Conservation (phyloP, 257 asterid genomes). For the Petunia secreta region DNA sequence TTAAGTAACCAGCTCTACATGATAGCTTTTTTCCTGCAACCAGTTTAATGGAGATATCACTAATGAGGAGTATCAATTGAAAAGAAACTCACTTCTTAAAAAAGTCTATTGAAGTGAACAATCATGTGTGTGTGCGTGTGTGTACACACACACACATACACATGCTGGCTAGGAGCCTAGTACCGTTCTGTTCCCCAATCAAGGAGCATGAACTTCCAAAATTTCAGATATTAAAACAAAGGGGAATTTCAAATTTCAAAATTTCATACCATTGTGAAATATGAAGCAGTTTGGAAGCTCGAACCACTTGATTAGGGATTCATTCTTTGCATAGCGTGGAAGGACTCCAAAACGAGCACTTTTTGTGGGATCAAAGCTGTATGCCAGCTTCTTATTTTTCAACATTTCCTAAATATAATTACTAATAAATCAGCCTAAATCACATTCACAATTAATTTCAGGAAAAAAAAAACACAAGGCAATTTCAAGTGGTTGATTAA, state of each 20-base stretch:
- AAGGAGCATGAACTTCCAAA: neutral
- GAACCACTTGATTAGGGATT: constrained; percentile 83
- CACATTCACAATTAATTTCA: neutral
- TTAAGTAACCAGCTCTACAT: neutral
- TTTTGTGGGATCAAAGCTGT: constrained; percentile 75
- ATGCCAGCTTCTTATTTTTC: constrained; percentile 68
- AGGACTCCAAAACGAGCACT: constrained; percentile 95
- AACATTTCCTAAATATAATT: constrained; percentile 80
- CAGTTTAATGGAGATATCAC: neutral
- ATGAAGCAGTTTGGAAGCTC: constrained; percentile 99
- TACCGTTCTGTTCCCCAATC: neutral
- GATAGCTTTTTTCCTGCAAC: neutral
- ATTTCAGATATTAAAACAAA: neutral
- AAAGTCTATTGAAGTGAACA: neutral
- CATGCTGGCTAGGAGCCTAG: neutral
- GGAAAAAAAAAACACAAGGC: neutral
- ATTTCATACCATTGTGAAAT: constrained; percentile 78
- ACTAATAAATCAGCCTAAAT: neutral
- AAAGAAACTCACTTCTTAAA: no score
- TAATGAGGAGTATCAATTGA: no score
- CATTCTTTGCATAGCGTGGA: constrained; percentile 88
- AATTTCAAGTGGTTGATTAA: neutral
- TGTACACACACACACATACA: no score
- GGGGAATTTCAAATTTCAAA: constrained; percentile 26
- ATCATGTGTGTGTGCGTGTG: no score